Evolutionary conservation across 176 grass and related monocot genomes (phyloP).

Genomic region (Microstegium vimineum): DNA sequence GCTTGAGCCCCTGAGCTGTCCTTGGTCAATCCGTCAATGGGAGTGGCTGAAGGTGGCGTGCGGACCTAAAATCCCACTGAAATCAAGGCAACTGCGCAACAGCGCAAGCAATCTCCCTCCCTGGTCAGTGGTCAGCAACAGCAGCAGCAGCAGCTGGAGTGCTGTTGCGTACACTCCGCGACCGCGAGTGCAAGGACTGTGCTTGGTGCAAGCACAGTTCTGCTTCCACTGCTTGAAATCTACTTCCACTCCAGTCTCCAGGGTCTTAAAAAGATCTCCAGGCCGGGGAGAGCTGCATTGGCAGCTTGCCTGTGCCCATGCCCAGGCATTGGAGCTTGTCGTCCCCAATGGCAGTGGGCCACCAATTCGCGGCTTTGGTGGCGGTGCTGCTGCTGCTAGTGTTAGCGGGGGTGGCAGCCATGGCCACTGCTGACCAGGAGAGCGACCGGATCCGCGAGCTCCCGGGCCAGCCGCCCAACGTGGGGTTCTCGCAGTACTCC

Average conservation of each 20-base stretch:
- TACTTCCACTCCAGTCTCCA: background rate
- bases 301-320: background rate
- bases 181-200: background rate
- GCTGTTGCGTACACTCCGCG: background rate
- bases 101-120: conserved; percentile 23
- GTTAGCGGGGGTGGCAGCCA: background rate
- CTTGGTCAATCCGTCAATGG: conserved; percentile 41
- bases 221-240: background rate
- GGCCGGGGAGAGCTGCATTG: background rate
- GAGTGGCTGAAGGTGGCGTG: conserved; percentile 31
- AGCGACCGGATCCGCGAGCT: conserved; percentile 78
- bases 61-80: conserved; percentile 16
- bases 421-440: conserved; percentile 37
- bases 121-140: conserved; percentile 1
- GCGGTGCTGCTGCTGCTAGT: conserved; percentile 20
- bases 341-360: conserved; percentile 17
- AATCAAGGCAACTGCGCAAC: conserved; percentile 39
- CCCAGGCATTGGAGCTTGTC: conserved; percentile 18
- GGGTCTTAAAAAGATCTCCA: background rate
- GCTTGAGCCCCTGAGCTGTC: conserved; percentile 24
- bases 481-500: conserved; percentile 74
- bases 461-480: conserved; percentile 61
- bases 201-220: conserved; percentile 1
- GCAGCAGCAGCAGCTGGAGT: background rate
- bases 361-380: background rate